Evolutionary conservation across 2,329 filamentous ascomycete genomes (phyloP), one percentile per base, ranked within the genome.

Genomic region (Pseudogymnoascus sp.): DNA sequence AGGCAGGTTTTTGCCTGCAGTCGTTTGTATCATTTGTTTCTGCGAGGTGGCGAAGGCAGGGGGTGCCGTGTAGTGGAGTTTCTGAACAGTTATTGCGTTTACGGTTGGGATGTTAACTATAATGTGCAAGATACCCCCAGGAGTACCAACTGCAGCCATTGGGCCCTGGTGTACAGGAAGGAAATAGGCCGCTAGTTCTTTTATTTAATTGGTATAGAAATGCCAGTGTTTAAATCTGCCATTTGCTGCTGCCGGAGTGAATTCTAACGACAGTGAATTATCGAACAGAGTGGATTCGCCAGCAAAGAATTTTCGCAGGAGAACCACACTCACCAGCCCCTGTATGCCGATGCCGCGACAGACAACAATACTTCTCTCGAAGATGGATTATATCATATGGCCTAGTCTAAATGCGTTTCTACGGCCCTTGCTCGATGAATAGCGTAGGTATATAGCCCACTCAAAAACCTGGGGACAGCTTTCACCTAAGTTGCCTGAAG

Each of bases 41-140:
- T 57, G 14, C 14, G 25, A 31, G 48, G 16, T 16, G n/a, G n/a
- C n/a, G n/a, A 19, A n/a, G 28, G 28, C 28, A 19, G 10, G n/a
- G n/a, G 7, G 3, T 14, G 28, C 16, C 25, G 25, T 57, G 19
- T 34, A 16, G 51, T 57, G 51, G 51, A 57, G 51, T 57, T 57
- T 34, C 25, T 57, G 51, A 57, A 54, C 25, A 54, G 48, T 54
- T 54, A 54, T 57, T 57, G 51, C n/a, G 25, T 57, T 57, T 57
- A 34, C 28, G 51, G 51, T 34, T 57, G 51, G 51, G 51, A 57
- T 57, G 51, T 57, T 57, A 57, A 57, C 51, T 57, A 57, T 28
- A 28, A 54, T 57, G 51, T 57, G 51, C 51, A 57, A 57, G 51
- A 57, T 57, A 57, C 51, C 51, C 51, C 51, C 51, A 57, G 51